Conservation (phyloP, 495 filamentous ascomycete genomes). For the Talaromyces thailandensis region DNA sequence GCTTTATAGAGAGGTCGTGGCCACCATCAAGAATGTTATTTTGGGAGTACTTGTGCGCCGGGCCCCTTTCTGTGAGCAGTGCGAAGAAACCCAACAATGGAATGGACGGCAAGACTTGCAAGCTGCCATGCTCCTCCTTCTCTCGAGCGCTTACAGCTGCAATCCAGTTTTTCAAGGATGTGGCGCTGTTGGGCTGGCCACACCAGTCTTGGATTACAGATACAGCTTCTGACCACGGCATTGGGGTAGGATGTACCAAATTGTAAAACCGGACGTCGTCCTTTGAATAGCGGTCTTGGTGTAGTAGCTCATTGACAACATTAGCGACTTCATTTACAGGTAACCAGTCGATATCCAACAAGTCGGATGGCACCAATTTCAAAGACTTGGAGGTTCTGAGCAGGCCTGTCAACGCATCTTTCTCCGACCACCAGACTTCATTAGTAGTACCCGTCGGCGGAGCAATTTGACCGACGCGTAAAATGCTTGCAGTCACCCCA, state of each 20-base stretch:
- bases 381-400: not conserved
- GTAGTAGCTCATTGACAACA: not conserved
- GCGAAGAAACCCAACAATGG: not conserved
- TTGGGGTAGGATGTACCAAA: not conserved
- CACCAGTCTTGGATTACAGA: not conserved
- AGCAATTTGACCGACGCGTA: constrained; percentile 47
- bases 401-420: not conserved
- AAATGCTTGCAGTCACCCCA: constrained; percentile 33
- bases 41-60: not conserved
- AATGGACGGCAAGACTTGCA: not conserved
- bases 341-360: not conserved
- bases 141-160: not conserved
- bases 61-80: not conserved
- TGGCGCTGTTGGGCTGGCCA: not conserved
- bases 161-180: not conserved
- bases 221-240: not conserved
- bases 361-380: not conserved
- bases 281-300: not conserved
- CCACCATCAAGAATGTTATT: not conserved
- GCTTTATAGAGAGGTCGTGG: not conserved
- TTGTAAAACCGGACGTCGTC: not conserved
- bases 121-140: not conserved
- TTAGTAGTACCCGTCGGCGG: not conserved
- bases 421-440: not conserved
- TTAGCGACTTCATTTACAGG: not conserved